Base-by-base conservation (phyloP, 2,329 filamentous ascomycete species). In the Aspergillus sp. region DNA sequence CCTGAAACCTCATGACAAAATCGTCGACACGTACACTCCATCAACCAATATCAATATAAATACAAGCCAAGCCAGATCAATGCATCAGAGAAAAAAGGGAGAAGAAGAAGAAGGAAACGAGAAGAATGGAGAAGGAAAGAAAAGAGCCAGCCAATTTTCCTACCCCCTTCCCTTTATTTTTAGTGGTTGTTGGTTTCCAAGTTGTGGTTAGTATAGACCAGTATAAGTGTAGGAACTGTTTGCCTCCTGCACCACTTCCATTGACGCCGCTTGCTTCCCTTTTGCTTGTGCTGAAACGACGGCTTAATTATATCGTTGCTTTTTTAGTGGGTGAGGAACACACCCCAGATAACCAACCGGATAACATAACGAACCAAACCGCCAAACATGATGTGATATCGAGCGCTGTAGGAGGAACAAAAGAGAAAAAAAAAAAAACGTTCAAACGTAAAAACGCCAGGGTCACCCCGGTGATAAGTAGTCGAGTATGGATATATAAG, bases 301-400 rank as follows among this genome's bases (percentile, higher is more conserved):
- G 34, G 15, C 34, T 36, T n/a, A n/a, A n/a, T n/a, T n/a, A n/a
- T 7, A 13, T 6, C 34, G 34, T 13, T 36, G 34, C 32, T 44
- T 45, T 45, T 53, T 43, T 45, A 20, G 26, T 53, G 41, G 30
- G 17, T 7, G 30, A 39, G 32, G 26, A 38, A 53, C 17, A n/a
- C 43, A 48, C 36, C 34, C 34, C 32, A 48, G 44, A 54, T 47
- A 48, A 48, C 52, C 52, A 41, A 48, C 52, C 43, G 18, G 18
- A 49, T 38, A n/a, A 49, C 30, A 17, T 7, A 15, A 24, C 12
- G 30, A 18, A 36, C 15, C 26, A 32, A 18, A 50, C 48, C 43
- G 54, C 50, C 38, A 50, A 56, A 48, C 58, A 65, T 65, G 50
- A 60, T 59, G 66, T 59, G 42, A 47, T 53, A 54, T 51, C 26